Evolutionary conservation across 2,329 filamentous ascomycete genomes (phyloP).

Genomic region (Hymenoscyphus linearis): DNA sequence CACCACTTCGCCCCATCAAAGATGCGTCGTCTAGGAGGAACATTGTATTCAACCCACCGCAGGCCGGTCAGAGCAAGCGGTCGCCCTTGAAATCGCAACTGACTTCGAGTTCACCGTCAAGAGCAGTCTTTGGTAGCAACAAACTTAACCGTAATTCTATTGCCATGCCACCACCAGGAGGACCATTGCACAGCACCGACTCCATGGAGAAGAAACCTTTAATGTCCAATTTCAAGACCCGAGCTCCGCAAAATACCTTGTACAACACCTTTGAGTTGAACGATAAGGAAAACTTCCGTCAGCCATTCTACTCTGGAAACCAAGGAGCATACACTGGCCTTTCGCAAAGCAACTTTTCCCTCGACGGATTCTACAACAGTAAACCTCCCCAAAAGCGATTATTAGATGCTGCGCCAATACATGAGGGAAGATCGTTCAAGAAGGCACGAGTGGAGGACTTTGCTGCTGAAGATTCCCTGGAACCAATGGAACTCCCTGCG

Average conservation of each 20-base stretch:
- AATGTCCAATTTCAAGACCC: constrained; percentile 51
- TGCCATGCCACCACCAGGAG: constrained; percentile 59
- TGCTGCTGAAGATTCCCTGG: constrained; percentile 37
- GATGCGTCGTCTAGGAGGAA: constrained; percentile 47
- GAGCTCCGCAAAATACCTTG: constrained; percentile 44
- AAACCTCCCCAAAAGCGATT: constrained; percentile 56
- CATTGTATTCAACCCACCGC: constrained; percentile 60
- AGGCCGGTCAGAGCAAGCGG: constrained; percentile 44
- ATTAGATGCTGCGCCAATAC: constrained; percentile 68
- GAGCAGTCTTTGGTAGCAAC: constrained; percentile 56
- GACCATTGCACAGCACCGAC: constrained; percentile 53
- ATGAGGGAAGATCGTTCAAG: constrained; percentile 62
- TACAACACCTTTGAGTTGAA: constrained; percentile 36
- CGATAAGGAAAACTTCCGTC: constrained; percentile 53
- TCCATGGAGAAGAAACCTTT: constrained; percentile 63
- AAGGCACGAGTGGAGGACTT: constrained; percentile 56
- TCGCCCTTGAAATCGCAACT: constrained; percentile 66
- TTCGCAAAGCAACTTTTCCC: constrained; percentile 39
- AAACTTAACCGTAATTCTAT: constrained; percentile 51
- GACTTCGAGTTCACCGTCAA: constrained; percentile 53
- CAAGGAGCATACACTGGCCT: constrained; percentile 34
- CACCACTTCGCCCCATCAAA: constrained; percentile 39
- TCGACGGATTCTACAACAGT: constrained; percentile 46
- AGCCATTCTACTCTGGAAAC: constrained; percentile 44
- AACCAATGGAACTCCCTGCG: constrained; percentile 32